Conservation (phyloP, 208 protist genomes). For the Novymonas esmeraldas region DNA sequence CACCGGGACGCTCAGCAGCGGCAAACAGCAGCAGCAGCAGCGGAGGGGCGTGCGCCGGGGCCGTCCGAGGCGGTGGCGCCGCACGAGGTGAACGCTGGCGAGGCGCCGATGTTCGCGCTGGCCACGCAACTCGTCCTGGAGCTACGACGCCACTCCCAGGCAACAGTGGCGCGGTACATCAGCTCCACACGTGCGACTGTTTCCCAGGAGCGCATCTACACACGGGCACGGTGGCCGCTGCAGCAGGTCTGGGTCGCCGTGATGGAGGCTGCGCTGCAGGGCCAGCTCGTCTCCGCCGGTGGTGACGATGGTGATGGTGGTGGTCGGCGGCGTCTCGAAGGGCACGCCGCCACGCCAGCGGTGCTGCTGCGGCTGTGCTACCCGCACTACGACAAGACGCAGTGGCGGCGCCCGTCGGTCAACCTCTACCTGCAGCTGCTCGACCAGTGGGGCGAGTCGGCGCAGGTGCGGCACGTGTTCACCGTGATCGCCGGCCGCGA, state of each 20-base stretch:
- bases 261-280: conserved; percentile 14
- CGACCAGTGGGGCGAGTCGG: conserved; percentile 46
- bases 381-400: conserved; percentile 31
- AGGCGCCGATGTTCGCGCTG: conserved; percentile 4
- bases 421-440: conserved; percentile 57
- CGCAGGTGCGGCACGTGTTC: conserved; percentile 55
- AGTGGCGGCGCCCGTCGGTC: conserved; percentile 45
- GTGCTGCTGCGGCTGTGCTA: conserved; percentile 21
- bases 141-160: conserved; percentile 5
- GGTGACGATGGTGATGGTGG: too few species aligned
- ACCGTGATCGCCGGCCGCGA: conserved; percentile 34
- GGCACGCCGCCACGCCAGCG: not conserved
- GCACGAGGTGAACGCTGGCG: too few species aligned
- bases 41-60: too few species aligned
- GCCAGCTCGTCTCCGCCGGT: not conserved
- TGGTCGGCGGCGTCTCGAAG: not conserved
- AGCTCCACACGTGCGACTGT: not conserved
- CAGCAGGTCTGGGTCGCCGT: conserved; percentile 21
- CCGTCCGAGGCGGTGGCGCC: too few species aligned
- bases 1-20: not conserved
- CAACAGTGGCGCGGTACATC: not conserved
- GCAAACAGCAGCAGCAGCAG: not conserved
- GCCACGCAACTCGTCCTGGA: conserved; percentile 7
- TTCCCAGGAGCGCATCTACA: not conserved
- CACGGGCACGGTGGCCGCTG: not conserved